Base-by-base conservation (phyloP, 2,329 filamentous ascomycete species). In the Fusarium siculi region DNA sequence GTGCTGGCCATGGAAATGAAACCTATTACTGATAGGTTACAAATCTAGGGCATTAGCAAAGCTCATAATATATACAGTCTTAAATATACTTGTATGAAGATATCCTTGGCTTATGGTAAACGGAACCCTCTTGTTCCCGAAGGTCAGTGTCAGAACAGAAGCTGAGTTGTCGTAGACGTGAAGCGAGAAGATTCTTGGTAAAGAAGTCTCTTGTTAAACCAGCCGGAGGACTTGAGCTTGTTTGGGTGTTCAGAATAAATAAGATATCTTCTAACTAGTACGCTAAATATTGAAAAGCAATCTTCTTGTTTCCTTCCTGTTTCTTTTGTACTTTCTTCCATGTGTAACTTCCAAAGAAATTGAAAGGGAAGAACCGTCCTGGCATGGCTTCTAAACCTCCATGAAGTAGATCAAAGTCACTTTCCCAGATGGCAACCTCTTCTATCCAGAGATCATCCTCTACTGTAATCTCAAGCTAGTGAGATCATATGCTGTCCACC, bases 161-260 rank as follows among this genome's bases (percentile, higher is more conserved):
- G 37, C 37, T 40, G 11, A 40, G 19, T 12, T 40, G 11, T 7
- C 21, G 19, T 14, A 40, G 37, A 21, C 6, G 11, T 12, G 3
- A 5, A 74, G 68, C 42, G 65, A 75, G 28, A 54, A 64, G 23
- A 52, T 72, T 9, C 49, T 64, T 23, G 63, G 68, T 3, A 54
- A 70, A 7, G 46, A 32, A 2, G 70, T 68, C 16, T 39, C 46
- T 15, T 39, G 30, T 30, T 30, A 11, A 30, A 11, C 30, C 9
- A 11, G 30, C 4, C 30, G 30, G 30, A 11, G 30, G 30, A 30
- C 10, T 11, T 19, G 4, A 19, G 7, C 14, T 10, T 46, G 8
- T 2, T 28, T 28, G 12, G 0, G 21, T 21, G 2, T 15, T 30
- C 6, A 14, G 6, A 15, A 18, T 23, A 7, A 18, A 4, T 23